Conservation (phyloP, 495 filamentous ascomycete species). For the Viridothelium virens region DNA sequence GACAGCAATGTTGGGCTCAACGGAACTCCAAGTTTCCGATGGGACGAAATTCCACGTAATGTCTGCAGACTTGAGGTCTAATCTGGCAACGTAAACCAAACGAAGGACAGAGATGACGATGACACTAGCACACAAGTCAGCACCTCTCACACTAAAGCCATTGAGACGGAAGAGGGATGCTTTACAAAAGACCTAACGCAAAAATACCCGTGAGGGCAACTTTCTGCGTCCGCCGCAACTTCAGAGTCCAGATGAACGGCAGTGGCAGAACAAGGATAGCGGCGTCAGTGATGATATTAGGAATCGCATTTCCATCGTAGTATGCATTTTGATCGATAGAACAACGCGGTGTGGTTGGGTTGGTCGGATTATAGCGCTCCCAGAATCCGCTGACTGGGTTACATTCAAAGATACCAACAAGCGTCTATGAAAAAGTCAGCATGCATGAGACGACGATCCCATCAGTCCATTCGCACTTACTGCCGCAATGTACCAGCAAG, state of each 20-base stretch:
- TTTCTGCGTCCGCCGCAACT: background rate
- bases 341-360: background rate
- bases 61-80: background rate
- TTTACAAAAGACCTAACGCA: constrained; percentile 1
- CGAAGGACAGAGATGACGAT: constrained; percentile 10
- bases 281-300: constrained; percentile 5
- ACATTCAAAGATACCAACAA: background rate
- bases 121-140: background rate
- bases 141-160: background rate
- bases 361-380: background rate
- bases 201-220: constrained; percentile 7
- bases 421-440: background rate
- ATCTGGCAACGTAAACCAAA: background rate
- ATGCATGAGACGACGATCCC: background rate
- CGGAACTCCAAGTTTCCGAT: constrained; percentile 4
- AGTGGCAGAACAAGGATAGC: constrained; percentile 3
- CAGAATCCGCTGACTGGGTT: constrained; percentile 8
- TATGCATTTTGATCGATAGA: background rate
- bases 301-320: constrained; percentile 3
- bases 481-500: constrained; percentile 7
- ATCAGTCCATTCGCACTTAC: background rate
- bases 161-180: background rate
- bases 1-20: constrained; percentile 8
- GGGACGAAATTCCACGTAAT: constrained; percentile 9
- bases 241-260: background rate